Conservation (phyloP, 805 yeast species). For the Teunomyces aglyptinius region DNA sequence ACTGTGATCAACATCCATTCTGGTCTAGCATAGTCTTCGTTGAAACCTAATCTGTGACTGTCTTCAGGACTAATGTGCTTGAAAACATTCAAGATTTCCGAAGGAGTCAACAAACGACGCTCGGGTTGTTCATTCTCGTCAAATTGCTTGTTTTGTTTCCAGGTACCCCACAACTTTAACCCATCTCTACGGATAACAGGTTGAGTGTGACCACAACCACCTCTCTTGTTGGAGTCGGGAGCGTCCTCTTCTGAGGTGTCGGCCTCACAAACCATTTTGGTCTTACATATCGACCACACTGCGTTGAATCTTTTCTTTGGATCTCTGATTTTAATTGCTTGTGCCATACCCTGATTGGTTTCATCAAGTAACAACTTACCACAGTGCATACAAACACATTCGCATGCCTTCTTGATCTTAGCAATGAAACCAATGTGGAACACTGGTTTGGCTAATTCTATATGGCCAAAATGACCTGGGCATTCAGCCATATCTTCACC, state of each 20-base stretch:
- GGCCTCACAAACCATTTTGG: constrained; percentile 94
- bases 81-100: constrained; percentile 87
- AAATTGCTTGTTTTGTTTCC: constrained; percentile 83
- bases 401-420: constrained; percentile 92
- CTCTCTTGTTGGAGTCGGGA: constrained; percentile 61
- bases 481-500: constrained; percentile 99
- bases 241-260: constrained; percentile 59
- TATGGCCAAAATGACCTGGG: constrained; percentile 99
- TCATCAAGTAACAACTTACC: constrained; percentile 92
- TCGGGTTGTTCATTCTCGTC: constrained; percentile 91
- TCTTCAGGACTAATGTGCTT: constrained; percentile 88
- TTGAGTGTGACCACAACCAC: constrained; percentile 97
- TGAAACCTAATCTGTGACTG: constrained; percentile 78
- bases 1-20: constrained; percentile 98
- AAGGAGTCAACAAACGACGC: constrained; percentile 80
- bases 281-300: constrained; percentile 89
- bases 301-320: constrained; percentile 96
- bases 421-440: constrained; percentile 97
- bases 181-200: constrained; percentile 97
- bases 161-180: constrained; percentile 93
- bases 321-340: constrained; percentile 84
- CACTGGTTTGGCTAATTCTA: constrained; percentile 96
- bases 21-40: constrained; percentile 95
- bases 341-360: constrained; percentile 74
- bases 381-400: constrained; percentile 98